Conservation (phyloP, 495 filamentous ascomycete species). For the Penicillium mononematosum region DNA sequence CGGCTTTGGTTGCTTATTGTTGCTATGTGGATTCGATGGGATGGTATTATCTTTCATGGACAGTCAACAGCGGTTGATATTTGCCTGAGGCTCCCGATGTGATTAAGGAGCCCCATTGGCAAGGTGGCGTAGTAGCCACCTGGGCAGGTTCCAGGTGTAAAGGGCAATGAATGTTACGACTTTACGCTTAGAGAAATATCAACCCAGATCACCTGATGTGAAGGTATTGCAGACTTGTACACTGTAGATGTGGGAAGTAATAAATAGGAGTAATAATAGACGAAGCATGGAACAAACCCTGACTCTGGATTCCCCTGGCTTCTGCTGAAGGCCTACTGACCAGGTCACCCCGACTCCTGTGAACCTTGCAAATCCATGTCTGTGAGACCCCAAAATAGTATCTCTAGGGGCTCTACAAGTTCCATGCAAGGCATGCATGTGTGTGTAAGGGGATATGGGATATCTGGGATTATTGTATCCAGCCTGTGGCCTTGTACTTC, state of each 20-base stretch:
- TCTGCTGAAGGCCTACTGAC: neutral
- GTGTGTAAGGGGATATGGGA: constrained; percentile 1
- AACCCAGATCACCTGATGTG: neutral
- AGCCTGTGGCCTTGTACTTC: neutral
- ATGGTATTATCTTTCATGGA: neutral
- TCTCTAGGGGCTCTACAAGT: constrained; percentile 1
- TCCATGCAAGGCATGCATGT: constrained; percentile 2
- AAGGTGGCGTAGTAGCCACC: neutral
- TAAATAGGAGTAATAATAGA: neutral
- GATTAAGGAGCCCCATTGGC: neutral
- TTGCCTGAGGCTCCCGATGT: neutral
- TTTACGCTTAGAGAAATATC: neutral
- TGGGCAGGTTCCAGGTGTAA: neutral
- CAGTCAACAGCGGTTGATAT: neutral
- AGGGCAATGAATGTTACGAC: neutral
- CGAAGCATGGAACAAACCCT: neutral
- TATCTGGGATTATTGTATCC: neutral
- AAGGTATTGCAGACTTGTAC: neutral
- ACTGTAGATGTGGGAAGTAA: neutral
- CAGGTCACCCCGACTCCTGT: neutral
- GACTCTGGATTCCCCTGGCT: neutral
- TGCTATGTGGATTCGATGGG: constrained; percentile 2
- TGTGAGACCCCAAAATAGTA: neutral
- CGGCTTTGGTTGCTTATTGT: constrained; percentile 5
- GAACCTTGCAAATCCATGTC: neutral